A percentile compares a stretch with the other conserved stretches of the same genome.
phyloP scores from a whole-genome alignment of 2,329 filamentous ascomycete species.

The Microcyclospora pomicola region DNA sequence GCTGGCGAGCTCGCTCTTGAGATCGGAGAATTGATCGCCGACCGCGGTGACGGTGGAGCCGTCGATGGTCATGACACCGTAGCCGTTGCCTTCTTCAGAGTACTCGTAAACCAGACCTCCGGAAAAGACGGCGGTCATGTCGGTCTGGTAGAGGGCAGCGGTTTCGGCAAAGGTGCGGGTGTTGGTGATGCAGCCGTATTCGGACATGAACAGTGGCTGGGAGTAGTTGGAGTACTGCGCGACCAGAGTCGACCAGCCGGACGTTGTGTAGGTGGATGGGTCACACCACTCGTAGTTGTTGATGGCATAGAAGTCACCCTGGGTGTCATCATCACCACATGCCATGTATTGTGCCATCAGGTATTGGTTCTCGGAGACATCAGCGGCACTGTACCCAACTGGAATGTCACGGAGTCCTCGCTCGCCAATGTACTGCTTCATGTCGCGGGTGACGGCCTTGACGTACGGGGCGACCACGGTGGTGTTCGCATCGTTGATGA shows the following conservation, averaged over 20 bases:
- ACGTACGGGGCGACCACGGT: slow-evolving; percentile 51
- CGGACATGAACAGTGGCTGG: slow-evolving; percentile 69
- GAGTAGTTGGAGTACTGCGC: slow-evolving; percentile 74
- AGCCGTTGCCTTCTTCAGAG: slow-evolving; percentile 62
- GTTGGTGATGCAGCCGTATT: slow-evolving; percentile 76
- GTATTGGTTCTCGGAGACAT: slow-evolving; percentile 69
- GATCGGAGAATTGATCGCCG: slow-evolving; percentile 46
- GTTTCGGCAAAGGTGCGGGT: slow-evolving; percentile 70
- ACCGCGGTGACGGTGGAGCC: slow-evolving; percentile 34
- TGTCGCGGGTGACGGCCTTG: slow-evolving; percentile 58
- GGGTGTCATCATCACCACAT: slow-evolving; percentile 63
- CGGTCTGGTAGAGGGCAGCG: slow-evolving; percentile 55
- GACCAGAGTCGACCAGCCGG: slow-evolving; percentile 77
- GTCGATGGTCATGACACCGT: slow-evolving; percentile 58
- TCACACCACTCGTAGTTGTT: slow-evolving; percentile 82
- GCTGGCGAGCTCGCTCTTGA: slow-evolving; percentile 37
- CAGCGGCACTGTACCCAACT: slow-evolving; percentile 70
- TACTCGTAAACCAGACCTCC: slow-evolving; percentile 95
- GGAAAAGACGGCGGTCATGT: slow-evolving; percentile 85
- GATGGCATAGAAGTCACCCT: slow-evolving; percentile 77
- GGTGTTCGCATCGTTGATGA: slow-evolving; percentile 51
- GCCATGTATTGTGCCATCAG: slow-evolving; percentile 85
- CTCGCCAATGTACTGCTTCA: slow-evolving; percentile 66
- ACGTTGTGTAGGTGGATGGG: slow-evolving; percentile 49
- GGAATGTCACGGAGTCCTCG: slow-evolving; percentile 54